Evolutionary conservation across 2,329 filamentous ascomycete genomes (phyloP), one percentile per base, ranked within the genome.

Genomic region (Colletotrichum sp.): DNA sequence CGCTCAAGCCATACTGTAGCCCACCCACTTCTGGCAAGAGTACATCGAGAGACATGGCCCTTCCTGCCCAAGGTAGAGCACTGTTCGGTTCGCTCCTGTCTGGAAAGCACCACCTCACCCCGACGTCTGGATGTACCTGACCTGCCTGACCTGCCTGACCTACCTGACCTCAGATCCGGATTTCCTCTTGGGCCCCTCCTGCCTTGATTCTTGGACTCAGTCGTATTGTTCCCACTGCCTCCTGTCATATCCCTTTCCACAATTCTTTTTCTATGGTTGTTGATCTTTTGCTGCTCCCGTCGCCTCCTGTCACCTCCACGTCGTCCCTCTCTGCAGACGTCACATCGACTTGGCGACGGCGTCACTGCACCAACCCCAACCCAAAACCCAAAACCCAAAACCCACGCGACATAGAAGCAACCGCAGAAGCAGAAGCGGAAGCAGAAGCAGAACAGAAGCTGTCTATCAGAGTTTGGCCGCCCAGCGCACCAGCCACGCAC

Each of bases 111-210:
- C 43, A 21, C 43, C n/a, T 21, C 43, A 52, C 12, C 43, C 43
- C 43, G 43, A 52, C 43, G n/a, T 52, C n/a, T 52, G 43, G 43
- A 52, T 52, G 43, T 52, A 21, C 43, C 43, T 48, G 16, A n/a
- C 38, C 38, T n/a, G 12, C 24, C 2, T 32, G 5, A 32, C 9
- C 9, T 32, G 12, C 30, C 34, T 36, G n/a, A 10, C 30, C 9
- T 48, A 48, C 43, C 43, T 52, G n/a, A 24, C 43, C n/a, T 52
- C 58, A 30, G 18, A 61, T 61, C 58, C 58, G 55, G 55, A 21
- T n/a, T 52, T 38, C 21, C 69, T 74, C 72, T 71, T 71, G 73
- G 73, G 67, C 73, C 72, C 55, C 71, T 71, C 61, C 68, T 71
- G 52, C 68, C 55, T 66, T 71, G 61, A 61, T 71, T 75, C 30